Conservation (phyloP, 1,284 basidiomycete species). For the Naganishia liquefaciens region DNA sequence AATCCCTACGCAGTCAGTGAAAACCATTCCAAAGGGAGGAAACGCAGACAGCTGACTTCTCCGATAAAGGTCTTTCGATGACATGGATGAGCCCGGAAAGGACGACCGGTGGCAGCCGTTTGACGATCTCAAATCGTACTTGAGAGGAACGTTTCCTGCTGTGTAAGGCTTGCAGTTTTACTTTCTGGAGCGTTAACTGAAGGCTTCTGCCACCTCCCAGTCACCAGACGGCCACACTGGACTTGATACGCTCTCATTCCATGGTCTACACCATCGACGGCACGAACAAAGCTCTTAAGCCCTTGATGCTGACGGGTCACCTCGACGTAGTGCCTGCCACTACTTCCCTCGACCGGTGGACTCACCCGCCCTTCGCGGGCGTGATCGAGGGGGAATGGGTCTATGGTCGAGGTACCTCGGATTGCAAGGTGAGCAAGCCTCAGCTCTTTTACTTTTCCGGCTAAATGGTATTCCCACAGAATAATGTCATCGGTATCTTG, state of each 20-base stretch:
- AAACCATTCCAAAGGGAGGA: not conserved
- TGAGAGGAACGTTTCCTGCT: conserved; percentile 25
- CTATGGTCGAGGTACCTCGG: conserved; percentile 40
- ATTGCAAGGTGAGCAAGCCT: conserved; percentile 38
- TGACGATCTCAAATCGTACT: conserved; percentile 15
- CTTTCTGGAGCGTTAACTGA: too few species aligned
- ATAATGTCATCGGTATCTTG: conserved; percentile 31
- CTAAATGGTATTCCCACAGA: conserved; percentile 1
- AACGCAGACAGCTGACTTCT: not conserved
- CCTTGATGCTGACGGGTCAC: conserved; percentile 29
- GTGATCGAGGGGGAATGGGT: conserved; percentile 39
- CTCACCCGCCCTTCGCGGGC: conserved; percentile 37
- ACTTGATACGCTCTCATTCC: conserved; percentile 12
- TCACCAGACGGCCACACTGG: conserved; percentile 7
- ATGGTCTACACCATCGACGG: conserved; percentile 29
- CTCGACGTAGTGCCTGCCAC: conserved; percentile 31
- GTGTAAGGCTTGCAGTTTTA: conserved; percentile 7
- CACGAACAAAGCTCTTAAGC: conserved; percentile 25
- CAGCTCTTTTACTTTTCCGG: not conserved
- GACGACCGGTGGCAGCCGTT: conserved; percentile 31
- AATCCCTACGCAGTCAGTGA: conserved; percentile 32
- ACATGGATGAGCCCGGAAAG: conserved; percentile 28
- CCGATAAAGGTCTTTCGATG: conserved; percentile 29
- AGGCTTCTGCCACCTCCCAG: not conserved
- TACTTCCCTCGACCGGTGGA: conserved; percentile 35